Percentiles rank a stretch among this genome's conserved stretches.
Conservation (phyloP, 305 asterid genomes). For the Striga hermonthica region DNA sequence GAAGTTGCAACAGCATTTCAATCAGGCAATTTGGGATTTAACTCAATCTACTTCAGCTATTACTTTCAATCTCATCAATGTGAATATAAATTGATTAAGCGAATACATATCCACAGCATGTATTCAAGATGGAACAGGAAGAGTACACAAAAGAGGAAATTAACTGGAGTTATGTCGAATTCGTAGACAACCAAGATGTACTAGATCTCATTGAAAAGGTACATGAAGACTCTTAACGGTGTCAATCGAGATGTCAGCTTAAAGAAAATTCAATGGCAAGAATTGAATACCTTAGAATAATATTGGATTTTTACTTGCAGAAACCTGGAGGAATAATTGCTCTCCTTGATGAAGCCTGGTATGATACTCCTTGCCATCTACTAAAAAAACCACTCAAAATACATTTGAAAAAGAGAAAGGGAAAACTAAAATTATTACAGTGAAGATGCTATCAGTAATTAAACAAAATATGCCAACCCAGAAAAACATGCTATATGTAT, state of each 20-base stretch:
- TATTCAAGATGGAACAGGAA: conserved; percentile 97
- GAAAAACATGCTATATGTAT: conserved; percentile 20
- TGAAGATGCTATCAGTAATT: too few relatives aligned
- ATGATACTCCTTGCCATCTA: conserved; percentile 36
- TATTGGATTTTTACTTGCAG: conserved; percentile 49
- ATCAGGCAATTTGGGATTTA: conserved; percentile 54
- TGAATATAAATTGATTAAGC: conserved; percentile 12
- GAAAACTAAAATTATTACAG: too few relatives aligned
- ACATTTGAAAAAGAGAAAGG: background rate
- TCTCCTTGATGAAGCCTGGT: conserved; percentile 99
- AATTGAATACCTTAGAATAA: conserved; percentile 23
- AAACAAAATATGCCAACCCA: too few relatives aligned
- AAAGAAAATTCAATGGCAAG: conserved; percentile 23
- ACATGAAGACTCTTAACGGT: conserved; percentile 16
- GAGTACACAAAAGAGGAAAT: conserved; percentile 91
- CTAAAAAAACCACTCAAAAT: conserved; percentile 17
- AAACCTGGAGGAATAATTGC: conserved; percentile 98
- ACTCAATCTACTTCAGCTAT: conserved; percentile 16
- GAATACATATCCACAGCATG: conserved; percentile 58
- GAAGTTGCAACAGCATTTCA: conserved; percentile 97
- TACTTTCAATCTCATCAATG: conserved; percentile 21
- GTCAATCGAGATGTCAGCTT: conserved; percentile 12
- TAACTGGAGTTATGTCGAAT: conserved; percentile 93
- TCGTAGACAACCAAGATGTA: conserved; percentile 92
- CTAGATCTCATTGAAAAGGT: conserved; percentile 93